Conservation (phyloP, 2,329 filamentous ascomycete species). For the Beauveria varroae region DNA sequence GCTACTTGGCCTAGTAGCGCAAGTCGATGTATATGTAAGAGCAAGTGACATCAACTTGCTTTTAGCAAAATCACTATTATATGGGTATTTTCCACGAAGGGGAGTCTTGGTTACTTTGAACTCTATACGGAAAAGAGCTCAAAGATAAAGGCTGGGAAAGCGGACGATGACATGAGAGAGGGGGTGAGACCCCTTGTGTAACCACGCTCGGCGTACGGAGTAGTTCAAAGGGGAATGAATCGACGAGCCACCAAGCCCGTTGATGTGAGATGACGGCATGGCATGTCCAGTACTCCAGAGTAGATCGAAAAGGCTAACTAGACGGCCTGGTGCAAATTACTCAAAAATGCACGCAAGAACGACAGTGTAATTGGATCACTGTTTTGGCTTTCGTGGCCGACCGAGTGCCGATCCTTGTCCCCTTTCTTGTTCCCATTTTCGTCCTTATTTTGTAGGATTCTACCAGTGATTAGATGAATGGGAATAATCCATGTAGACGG, state of each 20-base stretch:
- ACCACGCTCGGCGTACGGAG: background rate
- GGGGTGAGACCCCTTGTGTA: background rate
- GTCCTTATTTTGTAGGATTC: background rate
- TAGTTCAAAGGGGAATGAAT: background rate
- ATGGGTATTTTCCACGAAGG: background rate
- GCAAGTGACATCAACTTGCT: background rate
- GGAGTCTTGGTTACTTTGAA: background rate
- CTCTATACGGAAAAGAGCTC: background rate
- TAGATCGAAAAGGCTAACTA: background rate
- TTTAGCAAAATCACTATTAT: background rate
- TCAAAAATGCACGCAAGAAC: background rate
- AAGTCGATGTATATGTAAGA: background rate
- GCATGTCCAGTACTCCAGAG: background rate
- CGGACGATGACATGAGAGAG: background rate
- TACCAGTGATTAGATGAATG: no score
- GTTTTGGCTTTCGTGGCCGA: background rate
- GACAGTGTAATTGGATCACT: background rate
- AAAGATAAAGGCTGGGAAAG: background rate
- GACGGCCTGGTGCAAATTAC: background rate
- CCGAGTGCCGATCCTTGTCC: background rate
- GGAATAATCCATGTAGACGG: no score
- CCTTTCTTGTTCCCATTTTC: background rate
- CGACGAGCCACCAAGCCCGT: background rate
- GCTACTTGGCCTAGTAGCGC: background rate
- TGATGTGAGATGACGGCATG: conserved; percentile 4